phyloP scores from a whole-genome alignment of 2,329 filamentous ascomycete genomes.

The Aspergillus sp. region DNA sequence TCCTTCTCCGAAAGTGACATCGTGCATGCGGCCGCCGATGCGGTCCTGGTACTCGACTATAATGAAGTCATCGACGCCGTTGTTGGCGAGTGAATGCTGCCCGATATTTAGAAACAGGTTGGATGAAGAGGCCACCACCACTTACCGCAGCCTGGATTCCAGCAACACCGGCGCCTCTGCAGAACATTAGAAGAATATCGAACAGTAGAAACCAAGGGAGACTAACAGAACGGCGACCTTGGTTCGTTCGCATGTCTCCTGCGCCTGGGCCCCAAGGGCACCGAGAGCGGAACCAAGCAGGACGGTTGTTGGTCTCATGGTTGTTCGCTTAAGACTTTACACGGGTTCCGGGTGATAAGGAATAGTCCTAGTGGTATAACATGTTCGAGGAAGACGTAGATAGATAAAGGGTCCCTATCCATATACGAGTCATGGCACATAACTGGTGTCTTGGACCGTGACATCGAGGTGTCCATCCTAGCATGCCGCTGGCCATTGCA shows the following conservation, averaged over 20 bases:
- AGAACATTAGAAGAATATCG: neutral
- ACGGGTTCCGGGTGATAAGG: too few relatives aligned
- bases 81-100: neutral
- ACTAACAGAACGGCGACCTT: neutral
- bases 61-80: constrained; percentile 54
- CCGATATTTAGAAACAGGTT: neutral
- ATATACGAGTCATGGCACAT: too few relatives aligned
- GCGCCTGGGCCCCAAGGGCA: neutral
- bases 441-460: too few relatives aligned
- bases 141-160: constrained; percentile 61
- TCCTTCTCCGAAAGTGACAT: constrained; percentile 56
- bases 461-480: too few relatives aligned
- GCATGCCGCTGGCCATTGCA: too few relatives aligned
- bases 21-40: constrained; percentile 61
- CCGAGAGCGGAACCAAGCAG: neutral
- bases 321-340: too few relatives aligned
- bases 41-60: constrained; percentile 64
- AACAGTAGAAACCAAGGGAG: neutral
- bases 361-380: too few relatives aligned
- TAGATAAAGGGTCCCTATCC: too few relatives aligned
- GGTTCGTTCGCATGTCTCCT: neutral
- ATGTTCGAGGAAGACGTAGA: too few relatives aligned
- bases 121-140: neutral
- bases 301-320: neutral
- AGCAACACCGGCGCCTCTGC: constrained; percentile 58